Conservation (phyloP, 352 stramenopile genomes). For the Sclerospora graminicola region DNA sequence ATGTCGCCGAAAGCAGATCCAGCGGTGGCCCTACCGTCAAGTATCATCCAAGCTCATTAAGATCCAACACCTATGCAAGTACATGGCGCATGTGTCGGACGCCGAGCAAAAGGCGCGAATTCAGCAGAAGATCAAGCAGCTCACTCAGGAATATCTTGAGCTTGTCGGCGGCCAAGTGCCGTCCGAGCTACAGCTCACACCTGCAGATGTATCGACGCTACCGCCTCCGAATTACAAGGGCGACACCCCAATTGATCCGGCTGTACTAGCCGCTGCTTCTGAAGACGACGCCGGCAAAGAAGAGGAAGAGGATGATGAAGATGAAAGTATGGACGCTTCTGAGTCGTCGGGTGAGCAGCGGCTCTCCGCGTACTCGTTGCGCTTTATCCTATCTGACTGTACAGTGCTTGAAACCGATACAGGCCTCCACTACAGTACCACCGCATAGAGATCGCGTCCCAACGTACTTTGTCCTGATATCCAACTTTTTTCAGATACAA, state of each 20-base stretch:
- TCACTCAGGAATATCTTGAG: conserved; percentile 72
- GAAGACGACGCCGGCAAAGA: conserved; percentile 37
- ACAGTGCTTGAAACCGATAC: conserved; percentile 64
- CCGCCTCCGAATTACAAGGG: conserved; percentile 33
- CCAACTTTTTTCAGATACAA: conserved; percentile 5
- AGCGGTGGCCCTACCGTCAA: conserved; percentile 78
- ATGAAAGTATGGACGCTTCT: conserved; percentile 26
- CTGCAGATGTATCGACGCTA: conserved; percentile 40
- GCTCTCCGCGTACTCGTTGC: conserved; percentile 71
- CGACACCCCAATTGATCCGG: conserved; percentile 36
- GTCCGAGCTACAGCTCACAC: conserved; percentile 52
- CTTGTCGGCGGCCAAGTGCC: conserved; percentile 67
- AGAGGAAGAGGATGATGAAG: conserved; percentile 33
- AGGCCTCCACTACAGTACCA: conserved; percentile 40
- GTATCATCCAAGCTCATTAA: conserved; percentile 79
- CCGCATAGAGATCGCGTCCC: conserved; percentile 13
- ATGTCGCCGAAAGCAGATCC: conserved; percentile 70
- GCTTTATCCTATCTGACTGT: conserved; percentile 69
- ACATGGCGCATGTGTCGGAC: conserved; percentile 69
- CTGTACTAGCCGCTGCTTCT: conserved; percentile 39
- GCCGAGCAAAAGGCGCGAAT: conserved; percentile 59
- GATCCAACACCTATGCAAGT: conserved; percentile 82
- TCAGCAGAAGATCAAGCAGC: conserved; percentile 67
- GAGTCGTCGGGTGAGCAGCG: conserved; percentile 12
- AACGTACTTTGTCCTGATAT: conserved; percentile 22